Percentiles rank a stretch among this genome's conserved stretches.
Conservation (phyloP, 495 filamentous ascomycete genomes). For the Penicillium paxilli region DNA sequence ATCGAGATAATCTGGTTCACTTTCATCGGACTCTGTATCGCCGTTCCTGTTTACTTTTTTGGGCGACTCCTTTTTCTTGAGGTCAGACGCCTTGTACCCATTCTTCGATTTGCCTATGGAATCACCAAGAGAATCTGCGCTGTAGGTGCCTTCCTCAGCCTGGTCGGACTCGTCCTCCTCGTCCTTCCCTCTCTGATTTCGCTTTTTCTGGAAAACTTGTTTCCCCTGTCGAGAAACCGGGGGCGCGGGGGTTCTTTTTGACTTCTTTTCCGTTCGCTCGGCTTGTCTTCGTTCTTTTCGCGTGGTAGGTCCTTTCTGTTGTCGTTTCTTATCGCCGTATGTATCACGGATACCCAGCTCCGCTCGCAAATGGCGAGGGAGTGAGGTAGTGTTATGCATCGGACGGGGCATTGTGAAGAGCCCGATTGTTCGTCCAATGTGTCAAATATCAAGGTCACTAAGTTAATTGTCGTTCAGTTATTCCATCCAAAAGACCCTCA, state of each 20-base stretch:
- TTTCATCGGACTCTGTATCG: neutral
- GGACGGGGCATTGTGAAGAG: constrained; percentile 38
- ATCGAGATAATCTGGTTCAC: constrained; percentile 7
- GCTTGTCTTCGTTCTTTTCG: constrained; percentile 65
- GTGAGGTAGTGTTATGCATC: constrained; percentile 57
- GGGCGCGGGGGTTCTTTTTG: constrained; percentile 21
- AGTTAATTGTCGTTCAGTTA: neutral
- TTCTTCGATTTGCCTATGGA: constrained; percentile 3
- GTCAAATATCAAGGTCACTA: too few species aligned
- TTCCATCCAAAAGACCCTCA: neutral
- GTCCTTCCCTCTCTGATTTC: constrained; percentile 21
- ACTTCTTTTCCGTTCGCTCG: constrained; percentile 57
- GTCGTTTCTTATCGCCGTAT: constrained; percentile 41
- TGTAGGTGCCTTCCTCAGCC: constrained; percentile 17
- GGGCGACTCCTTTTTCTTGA: constrained; percentile 19
- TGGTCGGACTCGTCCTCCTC: constrained; percentile 28
- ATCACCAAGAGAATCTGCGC: constrained; percentile 7
- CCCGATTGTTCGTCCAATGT: neutral
- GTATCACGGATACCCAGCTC: constrained; percentile 55
- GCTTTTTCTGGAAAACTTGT: constrained; percentile 2
- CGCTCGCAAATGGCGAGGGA: constrained; percentile 61
- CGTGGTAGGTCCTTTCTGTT: constrained; percentile 35
- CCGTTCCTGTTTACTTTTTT: neutral
- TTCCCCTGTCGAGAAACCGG: neutral
- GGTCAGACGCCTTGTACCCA: neutral